These are phyloP conservation scores for Malus hybrid DNA, from an alignment of 331 rosid species.

Conservation along the genomic window DNA sequence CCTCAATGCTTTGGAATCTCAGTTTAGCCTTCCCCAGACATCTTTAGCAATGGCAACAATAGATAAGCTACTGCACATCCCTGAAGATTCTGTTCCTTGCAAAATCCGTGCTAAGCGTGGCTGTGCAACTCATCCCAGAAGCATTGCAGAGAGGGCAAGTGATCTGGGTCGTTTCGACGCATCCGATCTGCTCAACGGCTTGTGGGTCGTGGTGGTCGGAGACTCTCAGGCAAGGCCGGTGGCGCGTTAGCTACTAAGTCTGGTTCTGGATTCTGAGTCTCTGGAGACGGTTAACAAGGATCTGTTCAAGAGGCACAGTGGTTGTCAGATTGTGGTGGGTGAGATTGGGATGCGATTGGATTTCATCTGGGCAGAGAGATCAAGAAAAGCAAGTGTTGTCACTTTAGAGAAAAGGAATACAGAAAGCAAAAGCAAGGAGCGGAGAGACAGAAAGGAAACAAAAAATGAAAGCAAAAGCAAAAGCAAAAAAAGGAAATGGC, in stretches of 20 bases:
- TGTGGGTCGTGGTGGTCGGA: slow-evolving; percentile 85
- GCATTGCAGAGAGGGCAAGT: slow-evolving; percentile 83
- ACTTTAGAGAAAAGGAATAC: no score
- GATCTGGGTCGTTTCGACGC: slow-evolving; percentile 34
- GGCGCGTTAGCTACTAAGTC: slow-evolving; percentile 36
- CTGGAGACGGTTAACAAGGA: slow-evolving; percentile 35
- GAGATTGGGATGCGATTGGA: slow-evolving; percentile 72
- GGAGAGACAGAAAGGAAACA: no score
- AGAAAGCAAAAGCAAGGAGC: no score
- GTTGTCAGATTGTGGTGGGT: slow-evolving; percentile 50
- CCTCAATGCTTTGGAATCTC: slow-evolving; percentile 56
- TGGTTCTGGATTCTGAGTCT: slow-evolving; percentile 42
- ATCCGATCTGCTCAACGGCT: slow-evolving; percentile 76
- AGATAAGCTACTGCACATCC: slow-evolving; percentile 75
- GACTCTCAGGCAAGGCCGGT: slow-evolving; percentile 72
- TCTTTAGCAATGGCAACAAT: slow-evolving; percentile 70
- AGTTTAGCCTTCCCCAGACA: slow-evolving; percentile 92
- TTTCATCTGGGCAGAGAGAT: slow-evolving; percentile 59
- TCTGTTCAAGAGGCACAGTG: slow-evolving; percentile 66
- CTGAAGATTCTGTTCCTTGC: slow-evolving; percentile 90
- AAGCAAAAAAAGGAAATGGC: no score
- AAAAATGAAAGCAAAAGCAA: no score
- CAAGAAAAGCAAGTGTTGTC: no score
- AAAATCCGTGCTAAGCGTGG: slow-evolving; percentile 99
- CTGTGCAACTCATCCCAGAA: slow-evolving; percentile 96